Evolutionary conservation across 2,329 filamentous ascomycete genomes (phyloP), one percentile per base, ranked within the genome.

Genomic region (Diplocarpon mali): DNA sequence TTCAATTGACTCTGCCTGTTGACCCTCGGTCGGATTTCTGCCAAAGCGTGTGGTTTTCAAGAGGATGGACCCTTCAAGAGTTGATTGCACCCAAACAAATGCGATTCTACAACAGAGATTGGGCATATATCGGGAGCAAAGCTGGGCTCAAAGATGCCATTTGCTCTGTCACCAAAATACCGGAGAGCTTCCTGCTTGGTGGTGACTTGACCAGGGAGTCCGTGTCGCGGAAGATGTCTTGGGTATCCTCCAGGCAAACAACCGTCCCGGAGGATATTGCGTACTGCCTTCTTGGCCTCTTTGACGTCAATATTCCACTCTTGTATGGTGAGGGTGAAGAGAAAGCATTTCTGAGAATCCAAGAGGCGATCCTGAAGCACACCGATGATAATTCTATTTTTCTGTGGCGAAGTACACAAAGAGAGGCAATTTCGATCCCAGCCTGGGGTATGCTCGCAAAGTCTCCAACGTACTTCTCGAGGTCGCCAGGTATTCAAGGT

Each of bases 311-410:
- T 34, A 65, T 66, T 61, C 57, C 61, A 1, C 46, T 65, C n/a
- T 47, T 61, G 9, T 62, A 62, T 38, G 60, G 60, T 3, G 60
- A 62, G 40, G 55, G 58, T 24, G 20, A 24, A 2, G 36, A 48
- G 54, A 51, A 34, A 1, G 20, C 0, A 13, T 47, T 47, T 35
- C 41, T 14, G 8, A 40, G 60, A 12, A 51, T 62, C 0, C 58
- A 62, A 43, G 55, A 61, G 41, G 60, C 60, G 35, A 60, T 62
- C 3, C 52, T 60, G 45, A 55, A 53, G 31, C 39, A 49, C 27
- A 58, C 56, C 2, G 42, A 60, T 9, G 64, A 67, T 44, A 60
- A 67, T 28, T 62, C 58, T 6, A 50, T 67, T 1, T 62, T 67
- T 8, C 57, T 57, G 11, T 61, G 59, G 60, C 20, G 20, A 38